These are phyloP conservation scores for Melaleuca alternifolia DNA, from an alignment of 345 rosid species.

Conservation along the genomic window DNA sequence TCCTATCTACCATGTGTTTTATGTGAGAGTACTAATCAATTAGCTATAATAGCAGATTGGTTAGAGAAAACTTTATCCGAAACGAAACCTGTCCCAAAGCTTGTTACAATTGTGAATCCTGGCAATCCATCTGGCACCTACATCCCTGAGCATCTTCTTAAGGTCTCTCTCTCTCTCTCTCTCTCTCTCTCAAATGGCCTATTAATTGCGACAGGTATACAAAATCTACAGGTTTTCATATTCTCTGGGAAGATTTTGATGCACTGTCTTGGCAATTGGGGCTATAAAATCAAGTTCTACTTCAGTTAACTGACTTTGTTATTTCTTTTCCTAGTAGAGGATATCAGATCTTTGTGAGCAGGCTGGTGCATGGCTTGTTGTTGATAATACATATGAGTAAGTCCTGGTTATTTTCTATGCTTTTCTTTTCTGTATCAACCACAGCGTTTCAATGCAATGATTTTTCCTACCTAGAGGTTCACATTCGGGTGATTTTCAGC, in stretches of 20 bases:
- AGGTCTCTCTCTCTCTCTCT: constrained; percentile 30
- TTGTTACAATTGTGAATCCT: constrained; percentile 89
- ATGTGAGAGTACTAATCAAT: neutral
- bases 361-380: constrained; percentile 94
- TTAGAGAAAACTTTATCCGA: constrained; percentile 55
- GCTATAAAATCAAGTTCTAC: neutral
- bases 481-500: neutral
- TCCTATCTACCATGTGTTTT: neutral
- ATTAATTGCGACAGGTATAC: neutral
- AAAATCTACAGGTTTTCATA: neutral
- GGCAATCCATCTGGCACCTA: constrained; percentile 94
- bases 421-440: neutral
- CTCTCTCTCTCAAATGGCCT: neutral
- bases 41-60: constrained; percentile 57
- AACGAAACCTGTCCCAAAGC: constrained; percentile 75
- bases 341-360: constrained; percentile 69
- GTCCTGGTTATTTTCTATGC: constrained; percentile 15
- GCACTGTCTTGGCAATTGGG: neutral
- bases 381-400: constrained; percentile 97
- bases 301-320: neutral
- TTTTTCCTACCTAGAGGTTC: neutral
- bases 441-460: neutral
- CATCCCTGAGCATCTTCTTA: constrained; percentile 76
- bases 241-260: neutral
- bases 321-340: constrained; percentile 42